Evolutionary conservation across 202 grass and related monocot genomes (phyloP).

Genomic region (Schoenoplectus tabernaemontani): DNA sequence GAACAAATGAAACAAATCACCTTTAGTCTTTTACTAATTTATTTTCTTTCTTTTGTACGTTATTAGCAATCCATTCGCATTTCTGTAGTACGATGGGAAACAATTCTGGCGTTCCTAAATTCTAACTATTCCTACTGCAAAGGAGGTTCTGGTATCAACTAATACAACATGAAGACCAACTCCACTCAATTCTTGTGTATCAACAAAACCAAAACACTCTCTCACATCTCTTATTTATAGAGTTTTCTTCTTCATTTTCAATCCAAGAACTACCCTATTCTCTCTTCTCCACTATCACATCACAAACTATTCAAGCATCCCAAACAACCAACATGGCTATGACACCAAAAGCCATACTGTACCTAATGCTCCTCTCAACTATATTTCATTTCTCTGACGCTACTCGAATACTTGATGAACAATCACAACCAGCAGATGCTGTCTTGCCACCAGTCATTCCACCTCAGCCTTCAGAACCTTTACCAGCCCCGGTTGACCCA

Average conservation of each 20-base stretch:
- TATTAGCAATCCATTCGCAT: not conserved
- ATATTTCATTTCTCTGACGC: slow-evolving; percentile 13
- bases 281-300: not conserved
- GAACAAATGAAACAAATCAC: not conserved
- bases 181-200: slow-evolving; percentile 27
- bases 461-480: slow-evolving; percentile 34
- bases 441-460: slow-evolving; percentile 3
- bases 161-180: slow-evolving; percentile 25
- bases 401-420: slow-evolving; percentile 43
- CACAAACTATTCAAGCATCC: not conserved
- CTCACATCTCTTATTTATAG: slow-evolving; percentile 24
- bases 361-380: slow-evolving; percentile 27
- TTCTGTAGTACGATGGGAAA: not conserved
- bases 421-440: slow-evolving; percentile 10
- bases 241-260: not conserved
- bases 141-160: slow-evolving; percentile 17
- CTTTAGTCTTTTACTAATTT: not conserved
- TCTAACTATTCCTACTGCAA: not conserved
- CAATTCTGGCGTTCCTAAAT: not conserved
- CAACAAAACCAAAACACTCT: not conserved
- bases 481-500: slow-evolving; percentile 32
- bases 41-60: not conserved
- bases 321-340: slow-evolving; percentile 12
- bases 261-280: not conserved
- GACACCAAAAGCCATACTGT: slow-evolving; percentile 24